These are phyloP conservation scores for Pseudozyma pruni DNA, from an alignment of 1,284 basidiomycete genomes.

Conservation along the genomic window DNA sequence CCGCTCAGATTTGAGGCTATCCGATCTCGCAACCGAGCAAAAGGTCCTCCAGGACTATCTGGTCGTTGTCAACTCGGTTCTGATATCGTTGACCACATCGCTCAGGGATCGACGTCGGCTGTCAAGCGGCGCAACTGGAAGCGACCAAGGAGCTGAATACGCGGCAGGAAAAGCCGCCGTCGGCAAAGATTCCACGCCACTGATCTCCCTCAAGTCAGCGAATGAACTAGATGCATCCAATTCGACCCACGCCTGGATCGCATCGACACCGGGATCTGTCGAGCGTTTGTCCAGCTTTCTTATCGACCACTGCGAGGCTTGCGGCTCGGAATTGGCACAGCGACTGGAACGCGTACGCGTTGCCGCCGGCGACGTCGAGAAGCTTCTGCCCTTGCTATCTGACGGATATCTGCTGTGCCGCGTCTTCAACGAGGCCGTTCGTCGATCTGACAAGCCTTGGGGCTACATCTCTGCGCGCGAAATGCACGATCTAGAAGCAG, in stretches of 20 bases:
- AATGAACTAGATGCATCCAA: background rate
- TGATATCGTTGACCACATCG: slow-evolving; percentile 6
- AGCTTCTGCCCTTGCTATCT: slow-evolving; percentile 37
- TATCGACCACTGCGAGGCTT: slow-evolving; percentile 25
- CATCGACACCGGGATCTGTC: background rate
- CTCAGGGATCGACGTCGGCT: slow-evolving; percentile 1
- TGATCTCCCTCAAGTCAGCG: slow-evolving; percentile 1
- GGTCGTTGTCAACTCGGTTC: slow-evolving; percentile 22
- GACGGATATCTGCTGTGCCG: slow-evolving; percentile 80
- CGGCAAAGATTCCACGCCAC: slow-evolving; percentile 1
- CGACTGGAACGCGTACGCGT: slow-evolving; percentile 10
- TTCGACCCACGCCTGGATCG: background rate
- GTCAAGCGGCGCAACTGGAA: background rate
- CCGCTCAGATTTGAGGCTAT: slow-evolving; percentile 74
- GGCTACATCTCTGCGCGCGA: slow-evolving; percentile 81
- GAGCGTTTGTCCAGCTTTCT: slow-evolving; percentile 22
- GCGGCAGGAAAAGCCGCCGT: background rate
- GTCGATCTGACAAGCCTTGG: slow-evolving; percentile 83
- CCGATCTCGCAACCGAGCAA: slow-evolving; percentile 74
- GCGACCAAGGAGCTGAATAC: no score
- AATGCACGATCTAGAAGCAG: slow-evolving; percentile 72
- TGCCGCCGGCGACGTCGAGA: slow-evolving; percentile 7
- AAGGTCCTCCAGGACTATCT: slow-evolving; percentile 54
- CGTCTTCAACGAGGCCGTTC: slow-evolving; percentile 81
- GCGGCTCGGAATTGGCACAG: background rate